phyloP scores from a whole-genome alignment of 192 early-diverging fungal species.

The Piromyces sp. region DNA sequence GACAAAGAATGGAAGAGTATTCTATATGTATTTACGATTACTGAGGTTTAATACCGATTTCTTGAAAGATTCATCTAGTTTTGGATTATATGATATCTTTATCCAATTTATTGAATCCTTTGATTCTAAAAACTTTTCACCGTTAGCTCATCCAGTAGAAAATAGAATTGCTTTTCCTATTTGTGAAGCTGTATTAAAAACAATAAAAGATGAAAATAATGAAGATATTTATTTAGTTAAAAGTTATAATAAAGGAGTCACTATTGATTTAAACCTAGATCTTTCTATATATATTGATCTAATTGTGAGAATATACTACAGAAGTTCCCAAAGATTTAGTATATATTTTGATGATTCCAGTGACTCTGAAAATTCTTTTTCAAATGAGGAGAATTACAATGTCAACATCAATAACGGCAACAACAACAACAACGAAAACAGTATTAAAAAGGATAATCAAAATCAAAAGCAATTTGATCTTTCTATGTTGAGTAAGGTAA shows the following conservation, averaged over 20 bases:
- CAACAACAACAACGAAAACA: background rate
- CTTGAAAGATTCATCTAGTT: background rate
- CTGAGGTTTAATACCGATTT: background rate
- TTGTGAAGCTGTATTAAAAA: background rate
- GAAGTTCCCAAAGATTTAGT: background rate
- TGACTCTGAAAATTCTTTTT: background rate
- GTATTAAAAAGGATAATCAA: background rate
- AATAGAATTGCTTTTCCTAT: background rate
- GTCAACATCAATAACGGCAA: too few species aligned
- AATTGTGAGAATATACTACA: background rate
- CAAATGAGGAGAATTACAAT: too few species aligned
- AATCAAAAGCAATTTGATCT: background rate
- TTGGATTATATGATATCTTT: background rate
- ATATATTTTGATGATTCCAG: background rate
- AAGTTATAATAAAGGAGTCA: background rate
- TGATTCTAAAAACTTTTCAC: background rate
- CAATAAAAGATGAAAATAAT: background rate
- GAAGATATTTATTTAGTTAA: background rate
- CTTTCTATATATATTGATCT: background rate
- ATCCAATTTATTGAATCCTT: background rate
- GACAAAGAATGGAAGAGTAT: background rate
- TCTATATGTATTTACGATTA: background rate
- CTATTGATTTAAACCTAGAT: background rate
- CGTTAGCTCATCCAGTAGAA: background rate
- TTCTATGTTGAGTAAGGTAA: background rate